A percentile compares a stretch with the other conserved stretches of the same genome.
Evolutionary conservation across 2,329 filamentous ascomycete genomes (phyloP).

Genomic region (Ophiostoma sp.): DNA sequence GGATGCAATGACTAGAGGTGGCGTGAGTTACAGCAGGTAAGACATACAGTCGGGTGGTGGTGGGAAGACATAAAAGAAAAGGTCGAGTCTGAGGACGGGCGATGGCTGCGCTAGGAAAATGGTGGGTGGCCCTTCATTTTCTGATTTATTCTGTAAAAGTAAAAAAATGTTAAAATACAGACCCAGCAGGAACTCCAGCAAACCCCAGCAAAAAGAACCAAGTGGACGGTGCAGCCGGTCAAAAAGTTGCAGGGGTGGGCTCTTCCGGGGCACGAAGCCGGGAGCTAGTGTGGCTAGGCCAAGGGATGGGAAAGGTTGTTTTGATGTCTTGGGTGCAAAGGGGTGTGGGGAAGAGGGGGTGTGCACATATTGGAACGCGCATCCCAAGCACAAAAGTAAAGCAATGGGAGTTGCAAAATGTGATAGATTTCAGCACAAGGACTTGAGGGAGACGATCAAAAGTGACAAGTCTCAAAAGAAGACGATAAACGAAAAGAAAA

Average conservation of each 20-base stretch:
- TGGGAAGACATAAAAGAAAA: background rate
- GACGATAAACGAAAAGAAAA: background rate
- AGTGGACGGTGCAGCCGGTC: background rate
- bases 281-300: slow-evolving; percentile 12
- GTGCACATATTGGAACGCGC: background rate
- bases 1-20: slow-evolving; percentile 2
- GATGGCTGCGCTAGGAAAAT: slow-evolving; percentile 7
- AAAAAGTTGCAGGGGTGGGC: background rate
- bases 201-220: background rate
- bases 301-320: slow-evolving; percentile 6
- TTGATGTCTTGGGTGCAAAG: slow-evolving; percentile 5
- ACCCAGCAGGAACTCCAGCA: background rate
- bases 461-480: background rate
- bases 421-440: background rate
- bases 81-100: background rate
- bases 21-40: background rate
- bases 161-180: background rate
- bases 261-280: background rate
- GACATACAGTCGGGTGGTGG: background rate
- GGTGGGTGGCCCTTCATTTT: background rate
- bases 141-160: slow-evolving; percentile 9
- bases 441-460: background rate
- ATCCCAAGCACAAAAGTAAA: background rate
- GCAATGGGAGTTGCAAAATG: background rate
- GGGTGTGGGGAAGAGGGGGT: slow-evolving; percentile 7